A percentile compares a stretch with the other conserved stretches of the same genome.
These are phyloP conservation scores for Pisolithus orientalis DNA, from an alignment of 768 basidiomycete species.

Conservation along the genomic window DNA sequence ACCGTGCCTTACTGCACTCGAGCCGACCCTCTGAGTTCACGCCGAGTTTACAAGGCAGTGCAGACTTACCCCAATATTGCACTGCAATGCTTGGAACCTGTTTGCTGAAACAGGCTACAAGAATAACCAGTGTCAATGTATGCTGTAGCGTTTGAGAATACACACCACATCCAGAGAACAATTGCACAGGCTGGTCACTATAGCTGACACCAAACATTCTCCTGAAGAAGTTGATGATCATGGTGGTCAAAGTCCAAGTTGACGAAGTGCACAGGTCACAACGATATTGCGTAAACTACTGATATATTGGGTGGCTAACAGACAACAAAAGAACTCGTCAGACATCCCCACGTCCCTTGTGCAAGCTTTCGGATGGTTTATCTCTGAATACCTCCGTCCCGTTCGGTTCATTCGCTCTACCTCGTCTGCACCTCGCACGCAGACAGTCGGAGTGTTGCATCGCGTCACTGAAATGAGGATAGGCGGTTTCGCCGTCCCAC, in stretches of 20 bases:
- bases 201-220: neutral
- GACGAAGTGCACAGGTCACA: too few species aligned
- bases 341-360: conserved; percentile 10
- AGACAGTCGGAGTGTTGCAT: conserved; percentile 63
- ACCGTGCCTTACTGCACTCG: conserved; percentile 17
- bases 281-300: too few species aligned
- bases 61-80: conserved; percentile 21
- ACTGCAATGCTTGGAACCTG: conserved; percentile 14
- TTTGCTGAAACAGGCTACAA: conserved; percentile 24
- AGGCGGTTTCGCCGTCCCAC: conserved; percentile 10
- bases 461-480: conserved; percentile 42
- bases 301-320: too few species aligned
- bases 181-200: neutral
- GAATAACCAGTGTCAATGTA: neutral
- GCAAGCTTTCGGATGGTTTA: conserved; percentile 10
- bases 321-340: too few species aligned
- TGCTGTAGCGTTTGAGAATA: neutral
- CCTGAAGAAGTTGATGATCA: neutral
- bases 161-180: conserved; percentile 23
- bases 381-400: neutral
- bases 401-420: conserved; percentile 58
- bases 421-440: conserved; percentile 58
- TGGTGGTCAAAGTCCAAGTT: neutral
- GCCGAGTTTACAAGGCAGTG: neutral
- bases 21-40: neutral